A percentile compares a stretch with the other conserved stretches of the same genome.
Evolutionary conservation across 1,284 basidiomycete species (phyloP).

Genomic region (Moesziomyces sp.): DNA sequence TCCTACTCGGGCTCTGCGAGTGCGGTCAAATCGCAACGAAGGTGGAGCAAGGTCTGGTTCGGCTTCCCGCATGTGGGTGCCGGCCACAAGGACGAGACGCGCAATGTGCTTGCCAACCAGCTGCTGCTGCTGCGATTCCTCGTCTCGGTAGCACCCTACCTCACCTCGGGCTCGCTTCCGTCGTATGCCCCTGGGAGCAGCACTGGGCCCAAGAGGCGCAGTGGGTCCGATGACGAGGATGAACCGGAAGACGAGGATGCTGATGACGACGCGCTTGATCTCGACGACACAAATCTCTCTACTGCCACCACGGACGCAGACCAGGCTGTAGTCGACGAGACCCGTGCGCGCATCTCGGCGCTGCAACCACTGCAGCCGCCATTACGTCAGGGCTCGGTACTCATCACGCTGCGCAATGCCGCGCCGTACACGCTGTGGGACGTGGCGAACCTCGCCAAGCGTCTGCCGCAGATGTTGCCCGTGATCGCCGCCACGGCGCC

Average conservation of each 20-base stretch:
- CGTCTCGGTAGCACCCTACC: constrained; percentile 76
- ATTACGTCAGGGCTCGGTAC: constrained; percentile 73
- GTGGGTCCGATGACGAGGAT: constrained; percentile 37
- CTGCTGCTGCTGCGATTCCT: constrained; percentile 86
- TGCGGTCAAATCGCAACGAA: constrained; percentile 50
- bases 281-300: constrained; percentile 2
- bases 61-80: constrained; percentile 98
- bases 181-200: constrained; percentile 56
- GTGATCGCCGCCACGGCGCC: constrained; percentile 69
- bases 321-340: constrained; percentile 49
- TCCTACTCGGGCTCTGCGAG: background rate
- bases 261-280: constrained; percentile 12
- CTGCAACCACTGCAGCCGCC: constrained; percentile 66
- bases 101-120: constrained; percentile 93
- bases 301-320: constrained; percentile 28
- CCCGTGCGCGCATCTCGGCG: constrained; percentile 69
- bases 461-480: constrained; percentile 71
- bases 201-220: constrained; percentile 43
- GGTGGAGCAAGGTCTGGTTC: constrained; percentile 86
- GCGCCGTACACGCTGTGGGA: constrained; percentile 89
- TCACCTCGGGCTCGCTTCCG: constrained; percentile 69
- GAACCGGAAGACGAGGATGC: constrained; percentile 17
- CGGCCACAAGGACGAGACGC: constrained; percentile 91
- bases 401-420: constrained; percentile 88
- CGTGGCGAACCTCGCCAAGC: constrained; percentile 59